These are phyloP conservation scores for Cudoniella acicularis DNA, from an alignment of 495 filamentous ascomycete species.

Conservation along the genomic window DNA sequence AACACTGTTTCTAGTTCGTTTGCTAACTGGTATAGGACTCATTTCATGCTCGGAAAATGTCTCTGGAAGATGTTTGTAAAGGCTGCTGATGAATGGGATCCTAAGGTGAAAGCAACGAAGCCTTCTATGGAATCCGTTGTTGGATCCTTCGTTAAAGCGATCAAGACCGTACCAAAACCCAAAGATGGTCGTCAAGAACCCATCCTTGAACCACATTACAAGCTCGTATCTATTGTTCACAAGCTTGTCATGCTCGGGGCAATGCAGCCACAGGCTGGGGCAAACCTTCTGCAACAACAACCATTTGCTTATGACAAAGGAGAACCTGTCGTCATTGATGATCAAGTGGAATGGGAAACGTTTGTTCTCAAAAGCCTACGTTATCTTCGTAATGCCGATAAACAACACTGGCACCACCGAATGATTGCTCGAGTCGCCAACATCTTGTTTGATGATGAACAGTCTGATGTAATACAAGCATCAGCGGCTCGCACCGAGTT, in stretches of 20 bases:
- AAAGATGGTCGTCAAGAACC: conserved; percentile 75
- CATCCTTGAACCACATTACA: conserved; percentile 94
- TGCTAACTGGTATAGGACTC: conserved; percentile 50
- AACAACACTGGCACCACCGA: conserved; percentile 95
- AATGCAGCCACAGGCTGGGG: conserved; percentile 26
- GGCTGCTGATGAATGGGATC: conserved; percentile 48
- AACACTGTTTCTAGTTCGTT: neutral
- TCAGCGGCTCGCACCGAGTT: conserved; percentile 69
- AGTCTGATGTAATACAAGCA: conserved; percentile 33
- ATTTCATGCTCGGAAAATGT: conserved; percentile 91
- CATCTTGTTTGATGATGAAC: conserved; percentile 60
- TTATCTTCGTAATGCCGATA: conserved; percentile 78
- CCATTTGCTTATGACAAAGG: conserved; percentile 21
- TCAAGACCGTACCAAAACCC: conserved; percentile 76
- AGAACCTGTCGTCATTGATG: conserved; percentile 34
- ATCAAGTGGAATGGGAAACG: conserved; percentile 64
- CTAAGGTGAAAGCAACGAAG: conserved; percentile 36
- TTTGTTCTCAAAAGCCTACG: conserved; percentile 72
- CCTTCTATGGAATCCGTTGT: conserved; percentile 58
- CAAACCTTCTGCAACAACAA: conserved; percentile 24
- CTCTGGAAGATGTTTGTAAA: conserved; percentile 88
- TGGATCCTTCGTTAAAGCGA: conserved; percentile 66
- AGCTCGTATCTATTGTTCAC: conserved; percentile 80
- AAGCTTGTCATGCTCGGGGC: conserved; percentile 63
- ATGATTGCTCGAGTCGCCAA: conserved; percentile 77